Evolutionary conservation across 2,329 filamentous ascomycete genomes (phyloP).

Genomic region (Ramularia endophylla): DNA sequence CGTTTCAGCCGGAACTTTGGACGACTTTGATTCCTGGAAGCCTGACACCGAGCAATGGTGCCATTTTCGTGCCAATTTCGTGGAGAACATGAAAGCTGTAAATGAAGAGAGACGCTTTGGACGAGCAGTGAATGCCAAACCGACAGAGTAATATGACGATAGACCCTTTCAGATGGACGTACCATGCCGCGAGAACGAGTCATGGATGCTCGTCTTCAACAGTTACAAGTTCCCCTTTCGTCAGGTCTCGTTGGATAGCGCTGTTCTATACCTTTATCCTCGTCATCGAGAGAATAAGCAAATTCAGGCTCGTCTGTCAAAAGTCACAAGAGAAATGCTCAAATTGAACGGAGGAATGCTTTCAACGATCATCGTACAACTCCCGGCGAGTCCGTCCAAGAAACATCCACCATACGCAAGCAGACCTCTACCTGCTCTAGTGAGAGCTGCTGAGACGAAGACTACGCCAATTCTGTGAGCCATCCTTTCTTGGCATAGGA

Average conservation of each 20-base stretch:
- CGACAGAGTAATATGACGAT: not conserved
- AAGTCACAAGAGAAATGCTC: conserved; percentile 45
- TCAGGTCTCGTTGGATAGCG: conserved; percentile 35
- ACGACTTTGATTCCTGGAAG: conserved; percentile 21
- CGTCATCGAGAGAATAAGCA: conserved; percentile 53
- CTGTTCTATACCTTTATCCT: conserved; percentile 58
- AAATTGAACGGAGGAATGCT: conserved; percentile 52
- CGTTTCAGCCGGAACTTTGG: conserved; percentile 19
- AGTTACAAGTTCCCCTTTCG: conserved; percentile 38
- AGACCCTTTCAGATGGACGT: no score
- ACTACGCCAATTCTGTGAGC: conserved; percentile 68
- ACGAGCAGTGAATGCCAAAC: conserved; percentile 5
- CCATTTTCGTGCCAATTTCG: conserved; percentile 13
- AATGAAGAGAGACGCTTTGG: conserved; percentile 9
- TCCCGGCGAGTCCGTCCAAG: conserved; percentile 61
- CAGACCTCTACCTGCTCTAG: conserved; percentile 66
- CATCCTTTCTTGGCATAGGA: conserved; percentile 71
- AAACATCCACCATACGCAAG: conserved; percentile 68
- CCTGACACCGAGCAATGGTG: conserved; percentile 24
- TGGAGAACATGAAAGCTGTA: conserved; percentile 14
- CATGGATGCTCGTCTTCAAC: conserved; percentile 42
- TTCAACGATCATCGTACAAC: conserved; percentile 58
- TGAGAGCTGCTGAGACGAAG: conserved; percentile 64
- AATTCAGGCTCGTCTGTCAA: conserved; percentile 62
- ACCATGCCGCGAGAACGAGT: conserved; percentile 37